Evolutionary conservation across 805 yeast species (phyloP), one percentile per base, ranked within the genome.

Genomic region (Kluyveromyces wickerhamii): DNA sequence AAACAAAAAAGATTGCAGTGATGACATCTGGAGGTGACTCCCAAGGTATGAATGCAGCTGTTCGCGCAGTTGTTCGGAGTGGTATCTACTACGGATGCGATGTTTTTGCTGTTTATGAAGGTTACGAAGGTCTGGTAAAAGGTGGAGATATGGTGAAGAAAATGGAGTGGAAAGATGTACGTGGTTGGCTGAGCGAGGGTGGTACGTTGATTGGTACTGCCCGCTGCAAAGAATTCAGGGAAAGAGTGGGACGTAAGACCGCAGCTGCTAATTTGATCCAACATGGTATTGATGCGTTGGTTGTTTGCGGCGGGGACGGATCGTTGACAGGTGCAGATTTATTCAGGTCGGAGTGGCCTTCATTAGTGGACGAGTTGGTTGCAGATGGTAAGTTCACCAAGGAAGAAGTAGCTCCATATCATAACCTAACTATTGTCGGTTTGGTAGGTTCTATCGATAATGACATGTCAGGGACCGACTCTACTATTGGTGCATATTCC

Each of bases 11-110:
- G 37, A 84, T 92, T 44, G 98, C 94, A 4, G 92, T 92, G 33
- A 87, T 92, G 89, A 92, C 97, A 5, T 85, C 95, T 1, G 98
- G 98, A 49, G 98, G 99, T 62, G 99, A 92, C 57, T 83, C 97
- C 35, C 98, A 94, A 20, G 99, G 99, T 51, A 92, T 92, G 98
- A 86, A 87, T 61, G 89, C 96, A 4, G 84, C 79, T 18, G 98
- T 92, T 6, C 72, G 98, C 43, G 95, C 97, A 1, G 94, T 92
- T 39, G 95, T 89, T 7, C 74, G 98, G 49, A 76, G 96, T 2
- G 95, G 95, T 42, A 85, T 92, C 44, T 74, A 68, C 65, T 69
- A 77, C 38, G 88, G 82, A 12, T 92, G 97, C 65, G 94, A 87
- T 43, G 89, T 87, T 20, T 92, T 71, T 51, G 96, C 94, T 18